phyloP scores from a whole-genome alignment of 768 basidiomycete genomes.

The Auriscalpium vulgare region DNA sequence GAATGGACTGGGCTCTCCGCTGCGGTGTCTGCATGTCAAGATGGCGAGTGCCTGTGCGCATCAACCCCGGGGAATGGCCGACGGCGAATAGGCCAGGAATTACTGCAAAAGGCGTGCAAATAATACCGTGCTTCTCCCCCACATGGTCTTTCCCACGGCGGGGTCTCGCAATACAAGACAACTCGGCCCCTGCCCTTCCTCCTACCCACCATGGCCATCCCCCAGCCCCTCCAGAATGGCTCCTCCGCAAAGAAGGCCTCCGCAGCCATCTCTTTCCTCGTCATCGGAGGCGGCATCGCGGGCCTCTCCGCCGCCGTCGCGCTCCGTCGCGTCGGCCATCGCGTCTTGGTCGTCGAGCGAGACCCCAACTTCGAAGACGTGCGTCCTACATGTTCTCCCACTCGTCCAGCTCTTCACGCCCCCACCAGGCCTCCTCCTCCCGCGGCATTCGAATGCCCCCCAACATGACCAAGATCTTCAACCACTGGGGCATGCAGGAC shows the following conservation, averaged over 20 bases:
- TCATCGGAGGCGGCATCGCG: constrained; percentile 27
- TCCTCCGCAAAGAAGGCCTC: constrained; percentile 9
- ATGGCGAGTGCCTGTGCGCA: too few species aligned
- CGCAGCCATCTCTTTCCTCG: constrained; percentile 22
- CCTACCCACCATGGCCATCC: not conserved
- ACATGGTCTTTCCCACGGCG: not conserved
- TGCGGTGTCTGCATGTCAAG: too few species aligned
- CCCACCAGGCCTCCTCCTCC: constrained; percentile 2
- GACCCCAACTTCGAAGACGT: constrained; percentile 21
- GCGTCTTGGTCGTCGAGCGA: constrained; percentile 26
- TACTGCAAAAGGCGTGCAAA: too few species aligned
- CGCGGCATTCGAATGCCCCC: constrained; percentile 27
- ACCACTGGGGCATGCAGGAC: constrained; percentile 27
- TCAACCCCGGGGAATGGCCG: too few species aligned
- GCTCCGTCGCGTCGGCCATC: constrained; percentile 28
- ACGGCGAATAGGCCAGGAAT: too few species aligned
- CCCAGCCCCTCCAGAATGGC: not conserved
- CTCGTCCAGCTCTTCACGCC: not conserved
- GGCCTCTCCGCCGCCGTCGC: constrained; percentile 30
- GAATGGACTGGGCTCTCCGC: too few species aligned
- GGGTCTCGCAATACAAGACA: not conserved
- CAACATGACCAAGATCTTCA: constrained; percentile 29
- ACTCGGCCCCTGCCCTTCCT: not conserved
- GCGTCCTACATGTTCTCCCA: constrained; percentile 2
- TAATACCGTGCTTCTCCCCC: not conserved